Conservation (phyloP, 352 stramenopile species). For the Blastocystis hominis region DNA sequence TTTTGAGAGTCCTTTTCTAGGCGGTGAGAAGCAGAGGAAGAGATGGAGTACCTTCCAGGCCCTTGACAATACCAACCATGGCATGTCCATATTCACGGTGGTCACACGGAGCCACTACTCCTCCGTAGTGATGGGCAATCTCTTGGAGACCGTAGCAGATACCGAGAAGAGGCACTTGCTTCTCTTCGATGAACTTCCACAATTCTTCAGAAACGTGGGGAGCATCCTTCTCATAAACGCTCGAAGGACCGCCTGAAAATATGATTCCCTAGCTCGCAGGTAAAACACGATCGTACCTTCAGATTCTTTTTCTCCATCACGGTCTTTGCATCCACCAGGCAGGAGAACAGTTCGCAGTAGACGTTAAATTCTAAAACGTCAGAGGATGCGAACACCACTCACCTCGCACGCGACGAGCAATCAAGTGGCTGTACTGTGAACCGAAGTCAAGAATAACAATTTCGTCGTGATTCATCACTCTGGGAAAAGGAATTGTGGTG, state of each 20-base stretch:
- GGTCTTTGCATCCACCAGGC: constrained; percentile 81
- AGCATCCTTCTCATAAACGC: constrained; percentile 86
- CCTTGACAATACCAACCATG: constrained; percentile 67
- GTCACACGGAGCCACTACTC: constrained; percentile 78
- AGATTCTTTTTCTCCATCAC: constrained; percentile 63
- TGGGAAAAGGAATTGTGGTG: too few species aligned
- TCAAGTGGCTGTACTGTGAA: constrained; percentile 97
- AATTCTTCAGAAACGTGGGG: constrained; percentile 84
- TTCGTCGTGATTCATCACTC: constrained; percentile 73
- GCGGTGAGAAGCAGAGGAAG: too few species aligned
- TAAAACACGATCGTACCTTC: constrained; percentile 62
- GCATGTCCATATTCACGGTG: constrained; percentile 94
- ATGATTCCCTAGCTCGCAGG: constrained; percentile 86
- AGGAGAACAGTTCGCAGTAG: constrained; percentile 98
- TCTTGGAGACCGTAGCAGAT: constrained; percentile 93
- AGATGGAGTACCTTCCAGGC: neutral
- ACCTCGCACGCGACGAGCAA: constrained; percentile 87
- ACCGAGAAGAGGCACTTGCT: constrained; percentile 87
- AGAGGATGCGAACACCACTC: neutral
- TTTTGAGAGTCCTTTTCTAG: neutral
- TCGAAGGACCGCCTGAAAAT: constrained; percentile 85
- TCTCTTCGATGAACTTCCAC: constrained; percentile 88
- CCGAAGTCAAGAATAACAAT: constrained; percentile 98
- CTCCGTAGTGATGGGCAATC: constrained; percentile 86
- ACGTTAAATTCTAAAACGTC: constrained; percentile 81